Conservation (phyloP, 768 basidiomycete genomes). For the Mrakia gelida region DNA sequence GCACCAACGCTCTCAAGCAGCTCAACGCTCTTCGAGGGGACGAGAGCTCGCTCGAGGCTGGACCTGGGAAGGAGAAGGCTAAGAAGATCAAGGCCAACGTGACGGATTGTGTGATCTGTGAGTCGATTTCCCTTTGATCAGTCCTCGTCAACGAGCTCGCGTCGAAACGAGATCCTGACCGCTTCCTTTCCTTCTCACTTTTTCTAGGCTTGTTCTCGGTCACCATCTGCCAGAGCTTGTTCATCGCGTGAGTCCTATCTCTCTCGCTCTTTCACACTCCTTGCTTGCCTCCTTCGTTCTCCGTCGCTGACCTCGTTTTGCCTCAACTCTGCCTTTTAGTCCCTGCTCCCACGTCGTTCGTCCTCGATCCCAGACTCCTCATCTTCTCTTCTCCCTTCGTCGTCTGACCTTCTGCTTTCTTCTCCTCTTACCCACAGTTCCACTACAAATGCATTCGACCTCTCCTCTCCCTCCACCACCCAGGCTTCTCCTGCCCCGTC, state of each 20-base stretch:
- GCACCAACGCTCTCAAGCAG: slow-evolving; percentile 66
- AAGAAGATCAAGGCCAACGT: slow-evolving; percentile 42
- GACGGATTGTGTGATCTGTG: slow-evolving; percentile 88
- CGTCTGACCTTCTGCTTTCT: neutral
- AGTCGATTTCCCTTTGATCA: slow-evolving; percentile 40
- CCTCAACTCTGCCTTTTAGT: slow-evolving; percentile 24
- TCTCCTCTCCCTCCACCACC: slow-evolving; percentile 78
- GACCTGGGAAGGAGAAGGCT: slow-evolving; percentile 33
- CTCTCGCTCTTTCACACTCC: neutral
- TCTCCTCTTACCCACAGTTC: slow-evolving; percentile 34
- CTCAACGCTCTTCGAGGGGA: slow-evolving; percentile 51
- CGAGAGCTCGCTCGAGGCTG: neutral
- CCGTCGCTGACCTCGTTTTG: neutral
- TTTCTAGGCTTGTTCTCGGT: slow-evolving; percentile 68
- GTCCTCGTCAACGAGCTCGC: neutral
- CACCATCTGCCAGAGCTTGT: slow-evolving; percentile 88
- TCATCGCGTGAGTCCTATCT: slow-evolving; percentile 64
- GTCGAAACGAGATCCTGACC: neutral
- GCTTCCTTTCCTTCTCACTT: too few species aligned
- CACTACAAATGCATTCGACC: slow-evolving; percentile 89
- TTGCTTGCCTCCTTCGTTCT: neutral
- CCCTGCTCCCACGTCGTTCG: slow-evolving; percentile 80
- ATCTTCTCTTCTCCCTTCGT: too few species aligned
- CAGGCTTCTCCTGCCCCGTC: slow-evolving; percentile 89
- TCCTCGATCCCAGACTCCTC: neutral